Evolutionary conservation across 148 eudicot genomes (phyloP), one percentile per base, ranked within the genome.

Genomic region (Euryodendron excelsum): DNA sequence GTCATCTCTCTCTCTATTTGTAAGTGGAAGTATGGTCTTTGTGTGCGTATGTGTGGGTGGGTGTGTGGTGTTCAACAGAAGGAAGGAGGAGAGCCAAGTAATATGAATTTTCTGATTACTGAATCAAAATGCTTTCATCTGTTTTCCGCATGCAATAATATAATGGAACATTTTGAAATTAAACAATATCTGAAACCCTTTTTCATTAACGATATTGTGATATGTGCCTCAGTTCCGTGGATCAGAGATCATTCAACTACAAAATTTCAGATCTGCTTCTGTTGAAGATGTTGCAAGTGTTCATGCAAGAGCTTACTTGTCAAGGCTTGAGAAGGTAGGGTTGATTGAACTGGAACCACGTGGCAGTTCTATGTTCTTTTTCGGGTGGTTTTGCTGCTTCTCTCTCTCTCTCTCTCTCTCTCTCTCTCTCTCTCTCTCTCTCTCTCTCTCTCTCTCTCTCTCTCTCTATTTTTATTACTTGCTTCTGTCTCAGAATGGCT

Each of bases 251-350:
- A 69, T 93, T 82, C 91, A 93, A 74, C 84, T 93, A 55, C 74
- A 83, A 84, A 80, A 90, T 73, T 93, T 83, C 68, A 84, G 48
- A 80, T 81, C 91, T 41, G 97, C 99, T 67, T 76, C 92, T 56
- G 85, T 86, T 72, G 94, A 90, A 65, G 93, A 95, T 81, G 72
- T 91, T 77, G 83, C 87, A 48, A 90, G 92, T 82, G 99, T 95
- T 68, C 99, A 95, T 79, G 86, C 89, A 72, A 83, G 86, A 63
- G 92, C 97, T 74, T 95, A 95, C 84, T 88, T 95, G 56, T 84
- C 80, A 53, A 97, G 94, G 55, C 99, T 95, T 76, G 97, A 93
- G 93, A 93, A 93, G 97, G 99, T 92, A 86, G 17, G 12, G 61
- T 58, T 72, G 11, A 20, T 73, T 65, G 12, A 67, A 44, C 31